Evolutionary conservation across 129 eudicot genomes (phyloP).

Genomic region (Ambrosia trifida): DNA sequence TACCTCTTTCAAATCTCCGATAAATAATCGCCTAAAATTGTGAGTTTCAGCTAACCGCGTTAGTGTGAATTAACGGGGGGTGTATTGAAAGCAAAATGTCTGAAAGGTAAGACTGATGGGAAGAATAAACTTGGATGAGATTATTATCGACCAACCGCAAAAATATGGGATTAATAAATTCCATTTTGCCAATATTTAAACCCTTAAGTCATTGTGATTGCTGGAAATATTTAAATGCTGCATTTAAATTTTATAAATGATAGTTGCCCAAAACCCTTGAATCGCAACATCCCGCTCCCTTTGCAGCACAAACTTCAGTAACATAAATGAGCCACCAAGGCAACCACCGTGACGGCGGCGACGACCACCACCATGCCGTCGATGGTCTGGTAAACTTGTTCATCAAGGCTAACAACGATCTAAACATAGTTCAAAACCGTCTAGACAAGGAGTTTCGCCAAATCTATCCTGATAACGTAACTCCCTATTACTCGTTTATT

Average conservation of each 20-base stretch:
- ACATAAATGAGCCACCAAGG: constrained; percentile 30
- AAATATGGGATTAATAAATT: no score
- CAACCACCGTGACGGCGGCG: constrained; percentile 16
- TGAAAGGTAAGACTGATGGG: no score
- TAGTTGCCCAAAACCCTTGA: constrained; percentile 12
- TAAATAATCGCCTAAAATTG: no score
- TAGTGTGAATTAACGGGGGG: no score
- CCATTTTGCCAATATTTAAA: no score
- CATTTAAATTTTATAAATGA: neutral
- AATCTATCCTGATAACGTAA: constrained; percentile 70
- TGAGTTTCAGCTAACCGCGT: no score
- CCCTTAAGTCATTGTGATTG: no score
- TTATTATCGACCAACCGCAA: no score
- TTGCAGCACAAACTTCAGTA: neutral
- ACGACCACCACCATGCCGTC: constrained; percentile 52
- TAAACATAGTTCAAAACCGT: constrained; percentile 52
- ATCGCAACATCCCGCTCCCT: constrained; percentile 17
- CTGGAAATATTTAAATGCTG: no score
- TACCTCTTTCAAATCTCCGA: no score
- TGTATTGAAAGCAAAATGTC: no score
- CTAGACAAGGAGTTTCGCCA: constrained; percentile 67
- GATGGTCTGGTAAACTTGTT: constrained; percentile 53
- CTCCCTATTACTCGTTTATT: neutral
- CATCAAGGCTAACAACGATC: constrained; percentile 63
- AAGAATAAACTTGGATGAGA: no score